Conservation (phyloP, 176 grass and related monocot genomes). For the Oryza glaberrima region DNA sequence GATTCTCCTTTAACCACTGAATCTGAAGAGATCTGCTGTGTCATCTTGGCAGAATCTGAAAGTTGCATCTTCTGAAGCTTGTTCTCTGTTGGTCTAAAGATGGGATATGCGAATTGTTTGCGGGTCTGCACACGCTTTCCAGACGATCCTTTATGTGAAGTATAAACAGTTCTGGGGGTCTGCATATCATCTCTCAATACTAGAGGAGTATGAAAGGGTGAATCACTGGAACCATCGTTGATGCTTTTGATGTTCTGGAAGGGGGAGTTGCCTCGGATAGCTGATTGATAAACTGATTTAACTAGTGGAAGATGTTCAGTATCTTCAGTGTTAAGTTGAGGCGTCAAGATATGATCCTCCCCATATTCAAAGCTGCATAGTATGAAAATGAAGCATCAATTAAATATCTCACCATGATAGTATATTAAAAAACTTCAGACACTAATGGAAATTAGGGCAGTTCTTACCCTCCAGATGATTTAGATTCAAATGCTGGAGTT, state of each 20-base stretch:
- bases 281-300: constrained; percentile 27
- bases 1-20: constrained; percentile 35
- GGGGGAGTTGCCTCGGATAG: constrained; percentile 31
- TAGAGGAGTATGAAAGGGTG: constrained; percentile 72
- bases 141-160: constrained; percentile 49
- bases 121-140: constrained; percentile 49
- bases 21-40: constrained; percentile 12
- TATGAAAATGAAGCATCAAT: neutral
- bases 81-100: constrained; percentile 62
- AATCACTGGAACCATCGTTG: constrained; percentile 24
- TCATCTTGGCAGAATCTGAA: constrained; percentile 34
- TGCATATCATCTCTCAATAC: constrained; percentile 69
- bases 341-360: neutral
- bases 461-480: constrained; percentile 47
- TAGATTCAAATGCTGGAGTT: constrained; percentile 16
- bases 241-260: neutral
- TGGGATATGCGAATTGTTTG: constrained; percentile 66
- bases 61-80: constrained; percentile 3
- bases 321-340: constrained; percentile 36
- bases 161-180: constrained; percentile 72
- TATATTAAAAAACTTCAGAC: neutral
- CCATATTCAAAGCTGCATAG: constrained; percentile 38
- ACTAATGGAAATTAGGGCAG: neutral
- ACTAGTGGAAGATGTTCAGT: constrained; percentile 12
- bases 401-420: constrained; percentile 25